Evolutionary conservation across 2,329 filamentous ascomycete genomes (phyloP), one percentile per base, ranked within the genome.

Genomic region (Sarocladiaceae sp.): DNA sequence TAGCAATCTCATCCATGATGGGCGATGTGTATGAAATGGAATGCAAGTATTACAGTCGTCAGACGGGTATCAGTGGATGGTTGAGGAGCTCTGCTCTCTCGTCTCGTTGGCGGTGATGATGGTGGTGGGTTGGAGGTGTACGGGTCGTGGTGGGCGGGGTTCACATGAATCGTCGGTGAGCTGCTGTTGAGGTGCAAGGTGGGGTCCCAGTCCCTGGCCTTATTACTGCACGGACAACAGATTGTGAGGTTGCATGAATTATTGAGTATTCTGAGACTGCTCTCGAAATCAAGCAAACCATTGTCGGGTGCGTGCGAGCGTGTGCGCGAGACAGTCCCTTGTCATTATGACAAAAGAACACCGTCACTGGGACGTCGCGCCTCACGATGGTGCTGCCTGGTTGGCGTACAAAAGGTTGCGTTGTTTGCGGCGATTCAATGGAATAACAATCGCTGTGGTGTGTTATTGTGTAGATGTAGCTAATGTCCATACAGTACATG

Each of bases 1-100:
- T 89, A 62, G 92, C 90, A 69, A 99, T 96, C 75, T 97, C 94
- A 70, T 97, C 94, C 94, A 97, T 97, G 75, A 57, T 81, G 66
- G 57, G 55, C 35, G 48, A 11, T 31, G 12, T 4, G 4, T 4
- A 57, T 42, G 54, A 47, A 50, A 12, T 28, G 31, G 20, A 25
- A 55, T 36, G 50, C 37, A 39, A 31, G 44, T 33, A 35, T 55
- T 53, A 54, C 36, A 50, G 56, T 55, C 53, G 29, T 36, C 29
- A 23, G 22, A 39, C 35, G 51, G 23, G 42, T 49, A 39, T 52
- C 50, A 31, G 49, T 11, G 35, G 49, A 39, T 29, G 29, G 22
- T 51, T 35, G 37, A 50, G 47, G 47, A 50, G 47, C 47, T 50
- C 47, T 50, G 33, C 47, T 50, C 47, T 50, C 47, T 50, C 46